Evolutionary conservation across 768 basidiomycete species (phyloP).

Genomic region (Solioccasus polychromus): DNA sequence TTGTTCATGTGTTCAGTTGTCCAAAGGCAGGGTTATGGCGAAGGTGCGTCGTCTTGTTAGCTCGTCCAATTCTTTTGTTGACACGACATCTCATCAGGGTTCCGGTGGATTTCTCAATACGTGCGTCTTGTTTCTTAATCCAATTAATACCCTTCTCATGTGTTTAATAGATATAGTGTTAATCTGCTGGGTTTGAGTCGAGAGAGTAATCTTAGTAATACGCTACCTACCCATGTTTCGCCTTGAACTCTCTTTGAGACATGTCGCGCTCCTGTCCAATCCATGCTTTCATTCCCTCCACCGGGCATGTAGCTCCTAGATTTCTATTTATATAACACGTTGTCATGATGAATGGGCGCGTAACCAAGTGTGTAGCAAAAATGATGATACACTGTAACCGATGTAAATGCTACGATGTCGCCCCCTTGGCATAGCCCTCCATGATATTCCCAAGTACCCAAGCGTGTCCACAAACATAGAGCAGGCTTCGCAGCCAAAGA

Average conservation of each 20-base stretch:
- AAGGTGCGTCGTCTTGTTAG: conserved; percentile 51
- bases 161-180: conserved; percentile 24
- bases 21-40: conserved; percentile 97
- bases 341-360: neutral
- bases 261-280: conserved; percentile 7
- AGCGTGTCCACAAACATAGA: conserved; percentile 72
- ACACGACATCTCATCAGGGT: conserved; percentile 44
- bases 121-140: conserved; percentile 43
- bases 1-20: conserved; percentile 99
- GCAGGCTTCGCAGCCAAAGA: conserved; percentile 76
- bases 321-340: conserved; percentile 14
- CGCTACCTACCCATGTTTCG: conserved; percentile 22
- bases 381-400: neutral
- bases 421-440: conserved; percentile 35
- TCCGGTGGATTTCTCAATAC: conserved; percentile 98
- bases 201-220: conserved; percentile 15
- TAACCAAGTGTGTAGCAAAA: no score
- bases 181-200: conserved; percentile 1
- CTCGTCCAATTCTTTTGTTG: conserved; percentile 3
- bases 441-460: conserved; percentile 77
- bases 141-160: conserved; percentile 3
- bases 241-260: conserved; percentile 11
- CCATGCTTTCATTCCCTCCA: conserved; percentile 16
- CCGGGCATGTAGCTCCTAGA: conserved; percentile 21
- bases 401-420: neutral